Base-by-base conservation (phyloP, 352 stramenopile genomes). In the Phytophthora sp. region DNA sequence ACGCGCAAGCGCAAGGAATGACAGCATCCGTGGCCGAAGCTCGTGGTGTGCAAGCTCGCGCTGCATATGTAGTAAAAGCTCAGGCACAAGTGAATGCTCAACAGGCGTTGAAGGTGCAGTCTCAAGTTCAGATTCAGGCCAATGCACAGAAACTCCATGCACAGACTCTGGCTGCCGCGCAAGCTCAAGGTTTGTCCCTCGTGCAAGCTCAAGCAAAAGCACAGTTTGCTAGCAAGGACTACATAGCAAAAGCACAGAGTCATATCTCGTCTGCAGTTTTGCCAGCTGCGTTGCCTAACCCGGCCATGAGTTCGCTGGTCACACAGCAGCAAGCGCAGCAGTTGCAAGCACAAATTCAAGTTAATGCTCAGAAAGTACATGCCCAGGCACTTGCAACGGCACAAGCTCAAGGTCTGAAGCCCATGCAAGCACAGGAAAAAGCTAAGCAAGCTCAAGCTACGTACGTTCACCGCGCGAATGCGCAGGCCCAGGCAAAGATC, bases 351-450 rank as follows among this genome's bases (percentile, higher is more conserved):
- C 87, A 96, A 35, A 95, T 96, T 55, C 87, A 96, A 72, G 81
- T 94, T 12, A 96, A 96, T 49, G 88, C 87, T 23, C 87, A 96
- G 44, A 96, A 95, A 39, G 87, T 96, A 13, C 87, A 96, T 32
- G 87, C 87, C 0, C 87, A 96, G 57, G 87, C 88, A n/a, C 83
- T 96, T 23, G 87, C 87, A 17, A 88, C 87, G 11, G 88, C 88
- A 5, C 88, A 96, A 51, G 87, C 87, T 1, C 83, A 94, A 65
- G 88, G 88, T 21, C 59, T 96, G 15, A 94, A 94, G 53, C 87
- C 84, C 9, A 90, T 91, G 32, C 85, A 96, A 57, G 88, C 88
- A 6, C 88, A 96, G 32, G 88, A 96, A 60, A 94, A 95, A 54
- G 88, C 88, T n/a, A 95, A 96, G 55, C 87, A 96, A 72, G 88